These are phyloP conservation scores for Tricladium varicosporioides DNA, from an alignment of 2,329 filamentous ascomycete species.

Conservation along the genomic window DNA sequence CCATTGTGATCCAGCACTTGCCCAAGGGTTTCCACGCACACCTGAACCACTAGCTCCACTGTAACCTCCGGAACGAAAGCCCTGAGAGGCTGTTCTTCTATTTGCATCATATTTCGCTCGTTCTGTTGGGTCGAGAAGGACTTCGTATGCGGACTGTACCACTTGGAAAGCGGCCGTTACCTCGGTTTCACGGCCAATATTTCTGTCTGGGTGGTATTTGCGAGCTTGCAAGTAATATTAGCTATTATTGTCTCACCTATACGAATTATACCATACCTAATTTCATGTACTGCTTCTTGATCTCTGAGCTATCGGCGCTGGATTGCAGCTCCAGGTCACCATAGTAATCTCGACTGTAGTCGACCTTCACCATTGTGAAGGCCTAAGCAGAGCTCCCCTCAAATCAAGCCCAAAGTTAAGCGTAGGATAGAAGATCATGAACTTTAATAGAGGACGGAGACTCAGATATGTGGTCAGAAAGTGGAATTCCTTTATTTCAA, in stretches of 20 bases:
- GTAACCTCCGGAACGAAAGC: constrained; percentile 17
- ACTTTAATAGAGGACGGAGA: background rate
- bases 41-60: constrained; percentile 19
- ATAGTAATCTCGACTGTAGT: constrained; percentile 57
- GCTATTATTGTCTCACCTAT: background rate
- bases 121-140: constrained; percentile 47
- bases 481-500: background rate
- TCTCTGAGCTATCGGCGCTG: constrained; percentile 58
- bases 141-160: constrained; percentile 68
- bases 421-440: background rate
- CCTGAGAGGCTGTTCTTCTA: constrained; percentile 16
- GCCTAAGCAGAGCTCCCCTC: background rate
- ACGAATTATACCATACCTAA: constrained; percentile 46
- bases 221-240: constrained; percentile 46
- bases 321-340: constrained; percentile 61
- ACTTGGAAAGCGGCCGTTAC: constrained; percentile 67
- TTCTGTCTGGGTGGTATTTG: constrained; percentile 69
- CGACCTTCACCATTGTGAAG: constrained; percentile 34
- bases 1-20: constrained; percentile 30
- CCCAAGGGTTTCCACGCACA: constrained; percentile 34
- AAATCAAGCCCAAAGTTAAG: background rate
- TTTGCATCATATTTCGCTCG: constrained; percentile 34
- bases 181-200: constrained; percentile 65
- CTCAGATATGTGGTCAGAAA: background rate
- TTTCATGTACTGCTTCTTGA: constrained; percentile 69